A percentile compares a stretch with the other conserved stretches of the same genome.
Evolutionary conservation across 2,329 filamentous ascomycete species (phyloP).

Genomic region (Penicillium nordicum): DNA sequence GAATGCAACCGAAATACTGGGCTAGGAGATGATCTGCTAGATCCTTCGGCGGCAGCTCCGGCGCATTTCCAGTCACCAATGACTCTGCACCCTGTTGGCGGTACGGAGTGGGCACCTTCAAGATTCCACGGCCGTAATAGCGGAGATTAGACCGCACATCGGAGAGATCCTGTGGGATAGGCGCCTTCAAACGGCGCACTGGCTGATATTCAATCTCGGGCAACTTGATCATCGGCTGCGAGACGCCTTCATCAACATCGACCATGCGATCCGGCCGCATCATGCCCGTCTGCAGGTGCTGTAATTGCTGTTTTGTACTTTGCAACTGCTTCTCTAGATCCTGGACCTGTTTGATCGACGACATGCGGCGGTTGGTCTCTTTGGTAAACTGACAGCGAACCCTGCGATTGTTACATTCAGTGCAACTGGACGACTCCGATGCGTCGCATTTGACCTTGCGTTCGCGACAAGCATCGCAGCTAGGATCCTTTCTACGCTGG

Average conservation of each 20-base stretch:
- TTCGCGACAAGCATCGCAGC: conserved; percentile 94
- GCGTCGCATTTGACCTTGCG: conserved; percentile 84
- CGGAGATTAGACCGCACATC: conserved; percentile 70
- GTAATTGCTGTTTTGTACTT: conserved; percentile 75
- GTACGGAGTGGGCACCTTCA: conserved; percentile 71
- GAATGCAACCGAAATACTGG: conserved; percentile 72
- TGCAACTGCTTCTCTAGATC: conserved; percentile 91
- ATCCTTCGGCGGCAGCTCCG: conserved; percentile 67
- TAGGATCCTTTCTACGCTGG: conserved; percentile 92
- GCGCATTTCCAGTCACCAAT: conserved; percentile 53
- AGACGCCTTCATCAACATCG: conserved; percentile 41
- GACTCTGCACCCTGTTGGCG: conserved; percentile 52
- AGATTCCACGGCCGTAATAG: conserved; percentile 71
- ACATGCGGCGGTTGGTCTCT: conserved; percentile 97
- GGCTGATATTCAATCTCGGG: conserved; percentile 66
- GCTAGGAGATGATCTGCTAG: conserved; percentile 69
- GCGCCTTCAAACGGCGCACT: conserved; percentile 59
- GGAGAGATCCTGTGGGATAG: conserved; percentile 65
- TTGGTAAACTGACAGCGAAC: conserved; percentile 99
- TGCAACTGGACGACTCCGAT: conserved; percentile 92
- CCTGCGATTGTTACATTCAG: conserved; percentile 92
- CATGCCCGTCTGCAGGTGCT: conserved; percentile 65
- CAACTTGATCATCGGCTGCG: conserved; percentile 53
- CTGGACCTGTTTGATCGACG: conserved; percentile 98
- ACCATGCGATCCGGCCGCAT: conserved; percentile 47